Percentiles rank a stretch among this genome's conserved stretches.
Conservation (phyloP, 2,329 filamentous ascomycete species). For the Blastomyces percursus region DNA sequence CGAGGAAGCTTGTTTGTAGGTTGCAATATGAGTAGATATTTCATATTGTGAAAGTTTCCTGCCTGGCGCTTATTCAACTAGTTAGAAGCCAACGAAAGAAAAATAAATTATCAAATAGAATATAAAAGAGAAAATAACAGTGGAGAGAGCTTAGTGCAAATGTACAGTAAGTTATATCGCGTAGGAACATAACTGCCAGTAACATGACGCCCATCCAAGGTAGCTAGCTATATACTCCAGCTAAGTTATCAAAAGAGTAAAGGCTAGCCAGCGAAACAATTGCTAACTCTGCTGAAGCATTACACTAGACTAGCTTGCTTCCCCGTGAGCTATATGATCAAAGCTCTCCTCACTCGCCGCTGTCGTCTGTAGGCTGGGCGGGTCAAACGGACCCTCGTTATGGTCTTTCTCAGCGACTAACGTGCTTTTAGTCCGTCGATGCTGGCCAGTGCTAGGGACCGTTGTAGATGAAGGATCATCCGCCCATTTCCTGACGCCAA, state of each 20-base stretch:
- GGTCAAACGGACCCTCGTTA: slow-evolving; percentile 6
- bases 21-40: background rate
- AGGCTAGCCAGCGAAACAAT: background rate
- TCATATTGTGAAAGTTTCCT: background rate
- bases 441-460: background rate
- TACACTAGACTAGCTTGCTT: slow-evolving; percentile 38
- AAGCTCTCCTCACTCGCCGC: slow-evolving; percentile 39
- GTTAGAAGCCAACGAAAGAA: background rate
- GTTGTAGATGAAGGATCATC: background rate
- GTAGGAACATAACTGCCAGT: background rate
- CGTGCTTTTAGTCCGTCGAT: background rate
- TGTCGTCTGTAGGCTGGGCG: slow-evolving; percentile 29
- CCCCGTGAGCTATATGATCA: slow-evolving; percentile 34
- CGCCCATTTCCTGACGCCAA: slow-evolving; percentile 27
- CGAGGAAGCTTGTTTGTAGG: background rate
- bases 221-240: background rate
- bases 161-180: background rate
- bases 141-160: background rate
- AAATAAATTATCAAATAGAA: background rate
- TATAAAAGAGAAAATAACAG: background rate
- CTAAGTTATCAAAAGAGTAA: background rate
- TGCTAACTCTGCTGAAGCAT: slow-evolving; percentile 13
- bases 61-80: background rate
- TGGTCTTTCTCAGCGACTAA: slow-evolving; percentile 7
- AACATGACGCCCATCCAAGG: background rate